phyloP scores from a whole-genome alignment of 768 basidiomycete species.

The Daedalea quercina region DNA sequence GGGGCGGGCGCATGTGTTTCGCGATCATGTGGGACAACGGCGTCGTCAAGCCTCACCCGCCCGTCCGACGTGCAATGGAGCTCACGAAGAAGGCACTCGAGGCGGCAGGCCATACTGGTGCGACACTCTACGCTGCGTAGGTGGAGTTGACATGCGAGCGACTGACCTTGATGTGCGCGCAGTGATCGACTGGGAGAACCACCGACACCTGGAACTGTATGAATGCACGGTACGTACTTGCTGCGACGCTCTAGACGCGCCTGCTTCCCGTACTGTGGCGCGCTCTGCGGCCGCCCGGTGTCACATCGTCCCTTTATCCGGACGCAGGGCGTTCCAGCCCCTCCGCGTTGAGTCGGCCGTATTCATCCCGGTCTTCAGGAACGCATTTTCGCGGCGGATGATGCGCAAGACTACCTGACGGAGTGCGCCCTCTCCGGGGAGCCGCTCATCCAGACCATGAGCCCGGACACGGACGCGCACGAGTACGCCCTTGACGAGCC shows the following conservation, averaged over 20 bases:
- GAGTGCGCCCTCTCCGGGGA: slow-evolving; percentile 36
- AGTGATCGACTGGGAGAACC: slow-evolving; percentile 70
- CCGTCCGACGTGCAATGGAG: slow-evolving; percentile 54
- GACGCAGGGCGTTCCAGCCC: neutral
- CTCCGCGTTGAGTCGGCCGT: neutral
- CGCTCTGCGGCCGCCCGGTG: neutral
- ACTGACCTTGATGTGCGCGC: neutral
- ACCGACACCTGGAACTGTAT: slow-evolving; percentile 43
- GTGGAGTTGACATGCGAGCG: neutral
- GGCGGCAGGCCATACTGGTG: slow-evolving; percentile 61
- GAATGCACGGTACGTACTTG: slow-evolving; percentile 17
- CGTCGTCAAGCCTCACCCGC: slow-evolving; percentile 53
- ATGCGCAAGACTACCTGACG: slow-evolving; percentile 30
- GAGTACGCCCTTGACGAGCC: slow-evolving; percentile 37
- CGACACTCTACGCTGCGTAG: slow-evolving; percentile 2
- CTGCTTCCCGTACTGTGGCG: neutral
- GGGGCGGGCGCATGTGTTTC: slow-evolving; percentile 38
- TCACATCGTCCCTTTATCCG: neutral
- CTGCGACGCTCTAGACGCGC: neutral
- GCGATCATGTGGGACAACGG: slow-evolving; percentile 67
- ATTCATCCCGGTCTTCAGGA: slow-evolving; percentile 19
- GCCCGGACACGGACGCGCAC: slow-evolving; percentile 25
- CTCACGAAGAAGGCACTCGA: slow-evolving; percentile 48
- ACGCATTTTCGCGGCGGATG: slow-evolving; percentile 34
- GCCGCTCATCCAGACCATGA: slow-evolving; percentile 34